Conservation (phyloP, 495 filamentous ascomycete species). For the Xylaria grammica region DNA sequence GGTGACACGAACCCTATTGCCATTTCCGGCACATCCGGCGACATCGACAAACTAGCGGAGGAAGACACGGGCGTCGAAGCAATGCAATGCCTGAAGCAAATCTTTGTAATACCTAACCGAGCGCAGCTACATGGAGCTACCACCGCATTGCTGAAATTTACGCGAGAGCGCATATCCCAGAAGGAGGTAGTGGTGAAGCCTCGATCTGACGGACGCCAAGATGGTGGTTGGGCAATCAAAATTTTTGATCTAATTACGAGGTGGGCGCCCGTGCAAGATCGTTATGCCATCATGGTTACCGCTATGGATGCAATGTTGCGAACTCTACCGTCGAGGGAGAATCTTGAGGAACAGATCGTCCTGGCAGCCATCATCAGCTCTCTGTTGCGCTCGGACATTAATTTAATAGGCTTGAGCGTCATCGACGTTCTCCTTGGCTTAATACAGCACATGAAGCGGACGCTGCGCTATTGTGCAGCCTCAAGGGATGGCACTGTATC, state of each 20-base stretch:
- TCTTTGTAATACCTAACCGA: constrained; percentile 77
- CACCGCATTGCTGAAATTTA: constrained; percentile 70
- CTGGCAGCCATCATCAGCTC: constrained; percentile 76
- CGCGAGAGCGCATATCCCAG: constrained; percentile 61
- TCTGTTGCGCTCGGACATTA: constrained; percentile 83
- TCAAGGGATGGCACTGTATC: constrained; percentile 44
- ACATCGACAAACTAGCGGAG: constrained; percentile 84
- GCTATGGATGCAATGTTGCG: constrained; percentile 74
- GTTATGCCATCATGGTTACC: constrained; percentile 82
- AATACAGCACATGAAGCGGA: constrained; percentile 74
- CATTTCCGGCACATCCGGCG: constrained; percentile 74
- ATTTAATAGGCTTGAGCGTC: constrained; percentile 90
- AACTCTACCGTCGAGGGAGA: constrained; percentile 67
- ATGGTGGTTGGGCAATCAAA: constrained; percentile 75
- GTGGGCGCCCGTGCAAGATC: constrained; percentile 91
- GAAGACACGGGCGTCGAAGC: constrained; percentile 84
- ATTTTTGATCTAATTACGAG: constrained; percentile 76
- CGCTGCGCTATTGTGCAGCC: constrained; percentile 68
- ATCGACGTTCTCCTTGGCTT: constrained; percentile 89
- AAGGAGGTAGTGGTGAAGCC: constrained; percentile 49
- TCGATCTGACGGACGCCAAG: constrained; percentile 37
- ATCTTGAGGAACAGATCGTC: constrained; percentile 70
- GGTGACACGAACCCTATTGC: constrained; percentile 71
- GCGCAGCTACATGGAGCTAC: constrained; percentile 78
- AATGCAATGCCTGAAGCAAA: constrained; percentile 77